phyloP scores from a whole-genome alignment of 129 eudicot genomes.

The Tagetes patula region DNA sequence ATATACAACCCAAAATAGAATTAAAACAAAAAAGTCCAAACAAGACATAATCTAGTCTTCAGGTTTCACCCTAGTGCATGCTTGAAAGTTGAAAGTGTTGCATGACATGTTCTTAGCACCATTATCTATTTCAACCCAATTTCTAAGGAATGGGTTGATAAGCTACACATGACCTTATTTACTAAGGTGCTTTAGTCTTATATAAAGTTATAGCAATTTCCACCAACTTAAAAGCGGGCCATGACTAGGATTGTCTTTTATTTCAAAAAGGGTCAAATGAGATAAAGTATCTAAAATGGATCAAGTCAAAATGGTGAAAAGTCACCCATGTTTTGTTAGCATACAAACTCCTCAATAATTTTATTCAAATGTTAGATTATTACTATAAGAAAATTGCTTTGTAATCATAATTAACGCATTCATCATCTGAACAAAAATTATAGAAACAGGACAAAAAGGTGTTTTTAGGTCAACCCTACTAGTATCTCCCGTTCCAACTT shows the following conservation, averaged over 20 bases:
- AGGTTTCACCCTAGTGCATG: neutral
- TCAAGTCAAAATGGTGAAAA: neutral
- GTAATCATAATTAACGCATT: neutral
- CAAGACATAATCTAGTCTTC: no score
- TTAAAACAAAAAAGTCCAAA: no score
- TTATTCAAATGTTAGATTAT: neutral
- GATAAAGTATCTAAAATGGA: neutral
- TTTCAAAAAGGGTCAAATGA: neutral
- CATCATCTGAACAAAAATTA: neutral
- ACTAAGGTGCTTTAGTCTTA: neutral
- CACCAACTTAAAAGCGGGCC: neutral
- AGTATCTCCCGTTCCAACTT: neutral
- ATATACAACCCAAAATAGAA: no score
- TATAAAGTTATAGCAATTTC: neutral
- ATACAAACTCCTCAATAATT: neutral
- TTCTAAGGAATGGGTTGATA: neutral
- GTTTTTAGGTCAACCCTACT: neutral
- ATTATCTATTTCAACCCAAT: neutral
- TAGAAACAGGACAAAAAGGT: neutral
- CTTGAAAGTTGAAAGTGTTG: slow-evolving; percentile 26
- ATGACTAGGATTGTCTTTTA: neutral
- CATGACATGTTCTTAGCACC: neutral
- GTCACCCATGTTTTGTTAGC: neutral
- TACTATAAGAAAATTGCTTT: neutral
- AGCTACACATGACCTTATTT: neutral